Percentiles rank a stretch among this genome's conserved stretches.
These are phyloP conservation scores for Jaltomata sinuosa DNA, from an alignment of 257 asterid species.

Conservation along the genomic window DNA sequence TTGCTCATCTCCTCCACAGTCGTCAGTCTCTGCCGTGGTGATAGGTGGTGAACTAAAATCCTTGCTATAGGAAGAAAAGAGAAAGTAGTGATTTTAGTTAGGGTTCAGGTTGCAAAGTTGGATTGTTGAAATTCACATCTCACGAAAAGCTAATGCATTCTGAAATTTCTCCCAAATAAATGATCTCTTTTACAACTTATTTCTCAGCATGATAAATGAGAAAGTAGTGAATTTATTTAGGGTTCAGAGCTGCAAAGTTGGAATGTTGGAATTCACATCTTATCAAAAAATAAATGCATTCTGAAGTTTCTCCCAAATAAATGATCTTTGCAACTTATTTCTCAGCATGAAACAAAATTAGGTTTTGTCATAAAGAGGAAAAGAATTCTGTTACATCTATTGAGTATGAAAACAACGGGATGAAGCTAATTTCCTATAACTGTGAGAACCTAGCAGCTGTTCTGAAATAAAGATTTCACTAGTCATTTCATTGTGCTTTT, in stretches of 20 bases:
- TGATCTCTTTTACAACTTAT: not conserved
- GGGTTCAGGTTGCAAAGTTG: not conserved
- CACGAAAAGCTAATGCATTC: not conserved
- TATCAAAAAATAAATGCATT: not conserved
- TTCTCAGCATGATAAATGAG: not conserved
- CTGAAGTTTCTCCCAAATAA: not conserved
- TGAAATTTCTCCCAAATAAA: not conserved
- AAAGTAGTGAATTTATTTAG: not conserved
- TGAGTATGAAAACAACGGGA: not conserved
- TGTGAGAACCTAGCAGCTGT: not conserved
- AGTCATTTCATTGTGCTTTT: not conserved
- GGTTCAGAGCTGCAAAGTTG: not conserved
- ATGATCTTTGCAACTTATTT: not conserved
- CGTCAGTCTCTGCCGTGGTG: not conserved
- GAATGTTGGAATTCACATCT: not conserved
- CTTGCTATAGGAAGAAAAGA: not conserved
- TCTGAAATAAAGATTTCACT: not conserved
- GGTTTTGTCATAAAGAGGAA: not conserved
- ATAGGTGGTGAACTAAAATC: not conserved
- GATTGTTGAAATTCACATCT: not conserved
- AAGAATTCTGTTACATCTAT: not conserved
- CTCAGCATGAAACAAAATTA: not conserved
- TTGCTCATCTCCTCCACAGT: not conserved
- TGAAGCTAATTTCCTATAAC: not conserved
- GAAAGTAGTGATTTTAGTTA: not conserved